Evolutionary conservation across 345 rosid genomes (phyloP), one percentile per base, ranked within the genome.

Genomic region (Syzygium grande): DNA sequence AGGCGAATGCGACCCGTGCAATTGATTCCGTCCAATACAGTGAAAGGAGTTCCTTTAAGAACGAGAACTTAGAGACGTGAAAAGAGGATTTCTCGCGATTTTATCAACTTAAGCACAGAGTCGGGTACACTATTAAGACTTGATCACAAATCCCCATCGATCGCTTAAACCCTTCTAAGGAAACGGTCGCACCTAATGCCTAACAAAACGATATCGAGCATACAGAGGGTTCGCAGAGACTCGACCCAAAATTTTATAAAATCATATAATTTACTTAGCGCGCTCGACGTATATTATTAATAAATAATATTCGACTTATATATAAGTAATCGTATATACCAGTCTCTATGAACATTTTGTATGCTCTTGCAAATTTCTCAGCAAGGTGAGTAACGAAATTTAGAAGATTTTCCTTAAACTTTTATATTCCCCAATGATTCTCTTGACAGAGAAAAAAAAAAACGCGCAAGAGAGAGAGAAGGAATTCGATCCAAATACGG

Each of bases 181-280:
- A 73, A 8, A 1, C 0, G 0, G 0, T 5, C 6, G 7, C 11
- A 0, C 0, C 0, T 34, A 3, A 38, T 7, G 46, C 5, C 0
- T 21, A 19, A 5, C 1, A 9, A 0, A 38, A 38, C 19, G 0
- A 68, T 30, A 6, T 17, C 3, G 34, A 30, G 12, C 11, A 9
- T 17, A 16, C 1, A 9, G 21, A 55, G 1, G 2, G 3, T 38
- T 19, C 7, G 19, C 0, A 21, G 4, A 16, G 0, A 8, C 0
- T 34, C 0, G 0, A 9, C 0, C 4, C 0, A 0, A 68, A 68
- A 16, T 68, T 0, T 68, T 17, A 30, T 17, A 17, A 30, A 52
- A 34, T 16, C 79, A 9, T 16, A 30, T 30, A 30, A 68, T 0
- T 0, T 1, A 30, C 3, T 68, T 16, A 16, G 8, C 4, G 3